Evolutionary conservation across 2,329 filamentous ascomycete genomes (phyloP), one percentile per base, ranked within the genome.

Genomic region (Colletotrichum phormii): DNA sequence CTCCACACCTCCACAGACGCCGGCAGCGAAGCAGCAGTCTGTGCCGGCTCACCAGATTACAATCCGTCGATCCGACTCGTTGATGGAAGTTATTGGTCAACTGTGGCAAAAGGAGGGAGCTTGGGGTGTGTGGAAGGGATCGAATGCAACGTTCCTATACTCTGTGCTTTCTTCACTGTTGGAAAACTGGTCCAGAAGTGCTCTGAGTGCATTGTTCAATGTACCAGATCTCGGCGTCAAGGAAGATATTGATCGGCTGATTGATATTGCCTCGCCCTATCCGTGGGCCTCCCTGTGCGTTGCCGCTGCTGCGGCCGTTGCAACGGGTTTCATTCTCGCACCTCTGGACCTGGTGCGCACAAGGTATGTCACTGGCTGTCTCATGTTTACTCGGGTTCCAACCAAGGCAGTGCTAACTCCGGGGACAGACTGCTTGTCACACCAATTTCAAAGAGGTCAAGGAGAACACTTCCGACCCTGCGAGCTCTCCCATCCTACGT

Each of bases 111-210:
- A 93, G 77, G 96, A 97, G 80, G 94, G 95, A 46, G 92, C 92
- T 0, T 95, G 95, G 88, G 97, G 97, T 5, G 92, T 98, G 5
- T 99, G 96, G 95, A 98, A 98, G 81, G 91, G 93, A 9, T 94
- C 95, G 49, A 98, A 98, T 80, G 91, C 94, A 15, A 97, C 95
- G 1, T 99, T 98, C 79, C 87, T 98, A 62, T 98, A 98, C 83
- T 94, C 92, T 0, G 90, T 98, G 59, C 87, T 98, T 22, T 90
- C 95, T 74, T 95, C 95, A 12, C 92, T 97, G 8, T 85, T 98
- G 35, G 97, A 98, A 81, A 95, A 94, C 77, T 99, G 97, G 92
- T 94, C 95, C 11, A 90, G 95, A 77, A 97, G 95, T 78, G 89
- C 98, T 64, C 87, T 98, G n/a, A 95, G 95, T 57, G 96, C 97